Conservation (phyloP, 2,329 filamentous ascomycete species). For the Claviceps paspali region DNA sequence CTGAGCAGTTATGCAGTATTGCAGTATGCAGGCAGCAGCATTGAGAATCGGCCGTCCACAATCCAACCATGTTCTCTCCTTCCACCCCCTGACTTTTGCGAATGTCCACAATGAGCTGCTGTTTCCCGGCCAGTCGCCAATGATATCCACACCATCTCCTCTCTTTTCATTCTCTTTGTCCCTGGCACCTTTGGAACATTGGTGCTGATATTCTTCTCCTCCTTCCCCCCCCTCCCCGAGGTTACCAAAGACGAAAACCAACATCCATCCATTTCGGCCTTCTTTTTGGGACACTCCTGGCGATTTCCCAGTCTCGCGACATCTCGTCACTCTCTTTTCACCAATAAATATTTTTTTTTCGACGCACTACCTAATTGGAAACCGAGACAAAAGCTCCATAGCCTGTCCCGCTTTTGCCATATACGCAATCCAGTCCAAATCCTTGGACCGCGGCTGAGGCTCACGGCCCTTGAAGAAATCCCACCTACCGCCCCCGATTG, state of each 20-base stretch:
- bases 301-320: slow-evolving; percentile 1
- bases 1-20: too few relatives aligned
- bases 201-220: too few relatives aligned
- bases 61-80: too few relatives aligned
- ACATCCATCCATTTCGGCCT: neutral
- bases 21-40: too few relatives aligned
- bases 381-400: neutral
- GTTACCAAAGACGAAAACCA: neutral
- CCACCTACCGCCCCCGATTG: too few relatives aligned
- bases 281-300: slow-evolving; percentile 2
- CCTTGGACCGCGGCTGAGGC: neutral
- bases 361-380: neutral
- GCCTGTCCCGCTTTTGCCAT: neutral
- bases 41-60: too few relatives aligned
- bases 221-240: neutral
- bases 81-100: too few relatives aligned
- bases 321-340: neutral
- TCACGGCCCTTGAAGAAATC: neutral
- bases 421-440: neutral
- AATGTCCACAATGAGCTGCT: too few relatives aligned
- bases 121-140: too few relatives aligned
- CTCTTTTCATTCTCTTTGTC: neutral
- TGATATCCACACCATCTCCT: too few relatives aligned
- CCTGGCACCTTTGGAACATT: too few relatives aligned
- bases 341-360: neutral